phyloP scores from a whole-genome alignment of 257 asterid species.

The Dorcoceras hygrometricum region DNA sequence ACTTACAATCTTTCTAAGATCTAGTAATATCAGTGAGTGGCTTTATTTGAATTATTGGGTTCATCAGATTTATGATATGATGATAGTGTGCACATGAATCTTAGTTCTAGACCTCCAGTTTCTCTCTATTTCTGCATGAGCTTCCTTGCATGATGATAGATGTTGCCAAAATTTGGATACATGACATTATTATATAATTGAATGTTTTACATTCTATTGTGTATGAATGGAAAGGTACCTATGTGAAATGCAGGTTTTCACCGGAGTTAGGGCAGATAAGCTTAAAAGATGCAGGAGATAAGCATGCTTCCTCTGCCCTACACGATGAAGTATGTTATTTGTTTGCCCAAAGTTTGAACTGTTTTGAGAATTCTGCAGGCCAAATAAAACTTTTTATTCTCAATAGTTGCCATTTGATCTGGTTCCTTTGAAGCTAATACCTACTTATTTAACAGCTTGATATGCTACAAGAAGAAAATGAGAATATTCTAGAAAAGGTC shows the following conservation, averaged over 20 bases:
- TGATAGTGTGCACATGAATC: slow-evolving; percentile 16
- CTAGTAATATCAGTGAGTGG: slow-evolving; percentile 4
- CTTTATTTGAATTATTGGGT: background rate
- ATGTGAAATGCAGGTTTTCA: slow-evolving; percentile 64
- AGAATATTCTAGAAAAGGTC: slow-evolving; percentile 76
- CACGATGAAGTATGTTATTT: slow-evolving; percentile 66
- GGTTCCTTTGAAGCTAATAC: slow-evolving; percentile 33
- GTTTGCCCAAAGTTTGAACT: background rate
- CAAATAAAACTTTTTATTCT: slow-evolving; percentile 13
- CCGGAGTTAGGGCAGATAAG: slow-evolving; percentile 59
- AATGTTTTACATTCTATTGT: slow-evolving; percentile 15
- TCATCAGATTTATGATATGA: slow-evolving; percentile 8
- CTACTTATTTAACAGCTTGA: slow-evolving; percentile 65
- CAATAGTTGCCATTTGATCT: slow-evolving; percentile 10
- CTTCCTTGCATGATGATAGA: background rate
- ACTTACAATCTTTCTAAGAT: slow-evolving; percentile 23
- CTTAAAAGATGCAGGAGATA: slow-evolving; percentile 57
- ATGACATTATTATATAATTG: slow-evolving; percentile 15
- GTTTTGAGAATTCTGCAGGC: slow-evolving; percentile 23
- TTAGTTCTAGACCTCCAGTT: background rate
- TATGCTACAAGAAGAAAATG: slow-evolving; percentile 95
- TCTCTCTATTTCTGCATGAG: slow-evolving; percentile 1
- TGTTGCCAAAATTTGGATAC: slow-evolving; percentile 15
- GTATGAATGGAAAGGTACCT: slow-evolving; percentile 17
- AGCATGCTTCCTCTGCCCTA: slow-evolving; percentile 76